Percentiles rank a stretch among this genome's conserved stretches.
These are phyloP conservation scores for Vigna nakashimae DNA, from an alignment of 306 rosid species.

Conservation along the genomic window DNA sequence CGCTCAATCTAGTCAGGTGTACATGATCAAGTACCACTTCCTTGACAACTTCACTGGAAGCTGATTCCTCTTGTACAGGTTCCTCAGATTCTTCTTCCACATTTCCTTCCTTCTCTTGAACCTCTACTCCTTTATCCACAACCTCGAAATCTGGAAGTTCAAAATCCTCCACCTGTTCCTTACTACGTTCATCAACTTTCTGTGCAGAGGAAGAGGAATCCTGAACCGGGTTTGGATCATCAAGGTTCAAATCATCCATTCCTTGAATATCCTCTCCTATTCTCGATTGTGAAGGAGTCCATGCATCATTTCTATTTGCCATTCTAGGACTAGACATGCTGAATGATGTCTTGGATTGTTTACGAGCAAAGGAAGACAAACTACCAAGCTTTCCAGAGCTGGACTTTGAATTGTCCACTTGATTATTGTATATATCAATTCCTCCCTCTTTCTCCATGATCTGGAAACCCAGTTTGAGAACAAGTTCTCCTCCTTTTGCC, in stretches of 20 bases:
- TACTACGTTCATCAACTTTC: constrained; percentile 55
- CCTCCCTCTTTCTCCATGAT: constrained; percentile 97
- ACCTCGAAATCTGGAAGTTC: constrained; percentile 93
- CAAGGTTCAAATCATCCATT: constrained; percentile 91
- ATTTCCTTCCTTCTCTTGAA: constrained; percentile 61
- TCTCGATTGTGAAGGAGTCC: constrained; percentile 71
- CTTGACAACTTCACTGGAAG: constrained; percentile 77
- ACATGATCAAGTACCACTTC: constrained; percentile 73
- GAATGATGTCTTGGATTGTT: constrained; percentile 88
- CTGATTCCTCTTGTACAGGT: constrained; percentile 55
- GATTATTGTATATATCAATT: constrained; percentile 71
- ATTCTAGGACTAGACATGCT: constrained; percentile 90
- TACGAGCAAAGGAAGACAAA: constrained; percentile 63
- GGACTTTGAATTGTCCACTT: constrained; percentile 55
- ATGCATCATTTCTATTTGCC: constrained; percentile 62
- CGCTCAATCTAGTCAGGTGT: constrained; percentile 63
- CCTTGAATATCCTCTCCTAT: constrained; percentile 58
- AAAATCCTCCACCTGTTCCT: constrained; percentile 69
- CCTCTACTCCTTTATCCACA: constrained; percentile 89
- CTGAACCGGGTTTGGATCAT: constrained; percentile 75
- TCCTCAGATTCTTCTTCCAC: constrained; percentile 60
- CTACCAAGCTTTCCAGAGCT: constrained; percentile 53
- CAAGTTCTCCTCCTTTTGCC: constrained; percentile 89
- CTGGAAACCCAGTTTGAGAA: constrained; percentile 90
- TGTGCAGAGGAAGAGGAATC: constrained; percentile 51